These are phyloP conservation scores for Ilex paraguariensis DNA, from an alignment of 305 asterid genomes.

Conservation along the genomic window DNA sequence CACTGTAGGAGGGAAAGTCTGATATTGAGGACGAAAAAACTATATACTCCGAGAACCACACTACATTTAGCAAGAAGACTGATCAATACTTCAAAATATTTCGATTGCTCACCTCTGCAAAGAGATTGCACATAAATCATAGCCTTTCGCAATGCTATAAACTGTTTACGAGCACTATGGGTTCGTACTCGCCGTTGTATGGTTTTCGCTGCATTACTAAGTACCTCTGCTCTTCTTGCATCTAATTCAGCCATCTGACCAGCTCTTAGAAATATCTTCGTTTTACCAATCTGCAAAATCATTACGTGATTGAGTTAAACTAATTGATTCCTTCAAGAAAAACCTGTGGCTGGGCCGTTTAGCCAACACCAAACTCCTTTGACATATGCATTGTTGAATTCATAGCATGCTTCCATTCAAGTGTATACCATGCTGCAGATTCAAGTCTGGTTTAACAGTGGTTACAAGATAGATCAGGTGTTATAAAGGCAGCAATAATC, in stretches of 20 bases:
- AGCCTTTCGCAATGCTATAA: slow-evolving; percentile 59
- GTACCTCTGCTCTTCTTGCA: slow-evolving; percentile 95
- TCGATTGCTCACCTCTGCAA: slow-evolving; percentile 67
- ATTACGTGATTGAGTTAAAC: not conserved
- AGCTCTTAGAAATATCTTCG: slow-evolving; percentile 97
- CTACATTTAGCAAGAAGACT: not conserved
- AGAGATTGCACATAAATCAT: slow-evolving; percentile 66
- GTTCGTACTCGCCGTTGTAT: slow-evolving; percentile 83
- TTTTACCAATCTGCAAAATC: slow-evolving; percentile 83
- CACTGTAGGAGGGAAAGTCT: not conserved
- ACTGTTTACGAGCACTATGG: slow-evolving; percentile 71
- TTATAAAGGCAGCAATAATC: not conserved
- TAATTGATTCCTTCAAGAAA: no score
- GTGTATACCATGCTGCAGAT: not conserved
- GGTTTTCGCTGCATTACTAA: slow-evolving; percentile 72
- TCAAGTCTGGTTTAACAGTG: not conserved
- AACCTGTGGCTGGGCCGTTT: no score
- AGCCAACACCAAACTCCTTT: no score
- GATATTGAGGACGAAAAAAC: not conserved
- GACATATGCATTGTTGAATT: no score
- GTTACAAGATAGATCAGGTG: not conserved
- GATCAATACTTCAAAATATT: slow-evolving; percentile 11
- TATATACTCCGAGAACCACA: not conserved
- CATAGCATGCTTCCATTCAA: not conserved
- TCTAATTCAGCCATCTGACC: slow-evolving; percentile 99